These are phyloP conservation scores for Trichoderma breve DNA, from an alignment of 2,329 filamentous ascomycete genomes.

Conservation along the genomic window DNA sequence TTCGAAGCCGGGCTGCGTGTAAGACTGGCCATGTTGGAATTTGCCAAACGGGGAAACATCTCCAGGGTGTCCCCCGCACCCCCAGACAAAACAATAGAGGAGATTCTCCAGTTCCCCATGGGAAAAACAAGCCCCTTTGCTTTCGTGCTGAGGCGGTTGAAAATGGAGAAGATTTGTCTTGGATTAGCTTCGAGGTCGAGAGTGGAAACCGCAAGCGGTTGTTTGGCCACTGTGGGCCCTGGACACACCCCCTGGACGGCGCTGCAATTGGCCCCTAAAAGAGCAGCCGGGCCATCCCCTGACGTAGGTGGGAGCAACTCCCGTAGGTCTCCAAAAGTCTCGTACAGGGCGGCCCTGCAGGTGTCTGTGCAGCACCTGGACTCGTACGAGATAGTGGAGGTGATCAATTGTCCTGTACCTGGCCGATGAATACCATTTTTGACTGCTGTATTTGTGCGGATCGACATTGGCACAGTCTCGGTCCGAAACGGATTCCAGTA, in stretches of 20 bases:
- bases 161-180: neutral
- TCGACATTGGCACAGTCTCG: neutral
- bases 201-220: constrained; percentile 7
- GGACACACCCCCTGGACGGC: neutral
- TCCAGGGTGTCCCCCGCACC: constrained; percentile 14
- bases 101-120: constrained; percentile 17
- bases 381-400: neutral
- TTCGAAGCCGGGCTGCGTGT: neutral
- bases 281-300: neutral
- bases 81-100: constrained; percentile 5
- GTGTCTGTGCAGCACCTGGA: constrained; percentile 1
- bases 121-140: neutral
- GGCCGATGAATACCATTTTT: neutral
- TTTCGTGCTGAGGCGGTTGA: neutral
- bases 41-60: constrained; percentile 2
- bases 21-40: neutral
- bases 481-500: neutral
- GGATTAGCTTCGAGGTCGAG: constrained; percentile 3
- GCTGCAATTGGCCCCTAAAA: constrained; percentile 17
- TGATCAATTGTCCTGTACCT: neutral
- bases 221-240: constrained; percentile 11
- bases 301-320: constrained; percentile 19
- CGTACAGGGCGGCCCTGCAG: neutral
- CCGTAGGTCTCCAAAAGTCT: neutral
- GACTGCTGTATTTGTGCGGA: neutral